A percentile compares a stretch with the other conserved stretches of the same genome.
Conservation (phyloP, 352 stramenopile species). For the Pythium brassicae region DNA sequence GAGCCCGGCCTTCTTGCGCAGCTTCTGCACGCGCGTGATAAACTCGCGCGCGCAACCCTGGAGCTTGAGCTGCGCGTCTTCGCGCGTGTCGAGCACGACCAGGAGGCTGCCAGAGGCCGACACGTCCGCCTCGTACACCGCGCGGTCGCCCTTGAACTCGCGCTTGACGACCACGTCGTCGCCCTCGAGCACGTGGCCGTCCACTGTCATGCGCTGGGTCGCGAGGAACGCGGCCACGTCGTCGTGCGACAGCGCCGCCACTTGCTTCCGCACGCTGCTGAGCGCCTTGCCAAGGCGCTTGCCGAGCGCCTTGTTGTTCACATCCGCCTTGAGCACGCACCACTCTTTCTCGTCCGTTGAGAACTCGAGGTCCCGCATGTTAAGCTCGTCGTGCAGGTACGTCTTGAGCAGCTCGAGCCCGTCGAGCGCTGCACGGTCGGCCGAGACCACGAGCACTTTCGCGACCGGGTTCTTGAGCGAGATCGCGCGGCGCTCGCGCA, state of each 20-base stretch:
- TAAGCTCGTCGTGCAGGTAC: slow-evolving; percentile 98
- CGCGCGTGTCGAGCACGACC: slow-evolving; percentile 93
- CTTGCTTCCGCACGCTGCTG: slow-evolving; percentile 85
- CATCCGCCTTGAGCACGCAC: slow-evolving; percentile 93
- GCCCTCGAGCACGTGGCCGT: slow-evolving; percentile 68
- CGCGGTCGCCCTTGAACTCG: slow-evolving; percentile 91
- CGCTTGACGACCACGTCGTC: slow-evolving; percentile 94
- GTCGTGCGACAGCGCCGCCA: slow-evolving; percentile 69
- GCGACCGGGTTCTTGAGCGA: slow-evolving; percentile 97
- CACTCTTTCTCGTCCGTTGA: slow-evolving; percentile 86
- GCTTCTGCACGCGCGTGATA: slow-evolving; percentile 98
- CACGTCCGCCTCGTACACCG: slow-evolving; percentile 90
- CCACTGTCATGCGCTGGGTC: slow-evolving; percentile 81
- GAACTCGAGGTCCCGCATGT: slow-evolving; percentile 93
- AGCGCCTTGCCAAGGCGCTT: slow-evolving; percentile 97
- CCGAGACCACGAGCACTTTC: slow-evolving; percentile 94
- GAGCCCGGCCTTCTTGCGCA: slow-evolving; percentile 96
- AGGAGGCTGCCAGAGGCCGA: slow-evolving; percentile 90
- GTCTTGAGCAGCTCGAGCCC: slow-evolving; percentile 77
- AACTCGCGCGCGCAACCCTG: slow-evolving; percentile 94
- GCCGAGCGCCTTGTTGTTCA: slow-evolving; percentile 93
- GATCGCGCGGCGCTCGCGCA: slow-evolving; percentile 96
- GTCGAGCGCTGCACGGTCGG: slow-evolving; percentile 72
- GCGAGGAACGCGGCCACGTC: slow-evolving; percentile 61
- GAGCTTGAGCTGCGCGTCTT: slow-evolving; percentile 94